phyloP scores from a whole-genome alignment of 805 yeast genomes.

The Candida arabinofermentans region DNA sequence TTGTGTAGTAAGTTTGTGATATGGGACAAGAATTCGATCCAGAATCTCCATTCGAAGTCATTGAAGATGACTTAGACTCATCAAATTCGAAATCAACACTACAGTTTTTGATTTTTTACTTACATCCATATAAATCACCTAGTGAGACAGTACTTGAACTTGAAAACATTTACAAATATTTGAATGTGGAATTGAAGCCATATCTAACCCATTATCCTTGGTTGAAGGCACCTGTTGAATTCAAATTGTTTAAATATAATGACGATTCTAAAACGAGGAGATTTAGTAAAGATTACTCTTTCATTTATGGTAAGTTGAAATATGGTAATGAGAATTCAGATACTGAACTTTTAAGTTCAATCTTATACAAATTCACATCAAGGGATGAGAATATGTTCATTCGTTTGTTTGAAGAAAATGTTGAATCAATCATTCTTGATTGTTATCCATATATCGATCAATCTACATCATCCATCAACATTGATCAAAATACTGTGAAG shows the following conservation, averaged over 20 bases:
- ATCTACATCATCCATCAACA: slow-evolving; percentile 41
- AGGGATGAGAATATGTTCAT: slow-evolving; percentile 35
- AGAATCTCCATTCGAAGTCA: not conserved
- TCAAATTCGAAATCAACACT: not conserved
- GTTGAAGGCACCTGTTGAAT: slow-evolving; percentile 30
- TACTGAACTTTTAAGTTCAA: slow-evolving; percentile 39
- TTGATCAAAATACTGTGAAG: slow-evolving; percentile 40
- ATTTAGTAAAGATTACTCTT: slow-evolving; percentile 13
- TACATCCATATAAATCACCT: slow-evolving; percentile 27
- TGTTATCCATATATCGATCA: slow-evolving; percentile 35
- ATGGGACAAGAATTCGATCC: not conserved
- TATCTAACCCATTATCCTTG: slow-evolving; percentile 42
- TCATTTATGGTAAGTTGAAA: slow-evolving; percentile 37
- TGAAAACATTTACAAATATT: slow-evolving; percentile 12
- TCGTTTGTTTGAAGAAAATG: slow-evolving; percentile 48
- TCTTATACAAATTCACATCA: slow-evolving; percentile 35
- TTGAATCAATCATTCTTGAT: slow-evolving; percentile 53
- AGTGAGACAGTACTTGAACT: slow-evolving; percentile 17
- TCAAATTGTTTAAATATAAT: slow-evolving; percentile 11
- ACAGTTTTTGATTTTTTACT: slow-evolving; percentile 16
- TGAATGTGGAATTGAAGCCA: slow-evolving; percentile 26
- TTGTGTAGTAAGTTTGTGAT: too few relatives aligned
- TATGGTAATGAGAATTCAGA: slow-evolving; percentile 44
- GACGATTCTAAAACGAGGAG: not conserved
- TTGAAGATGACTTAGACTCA: not conserved